Conservation (phyloP, 495 filamentous ascomycete species). For the Aspergillus affinis region DNA sequence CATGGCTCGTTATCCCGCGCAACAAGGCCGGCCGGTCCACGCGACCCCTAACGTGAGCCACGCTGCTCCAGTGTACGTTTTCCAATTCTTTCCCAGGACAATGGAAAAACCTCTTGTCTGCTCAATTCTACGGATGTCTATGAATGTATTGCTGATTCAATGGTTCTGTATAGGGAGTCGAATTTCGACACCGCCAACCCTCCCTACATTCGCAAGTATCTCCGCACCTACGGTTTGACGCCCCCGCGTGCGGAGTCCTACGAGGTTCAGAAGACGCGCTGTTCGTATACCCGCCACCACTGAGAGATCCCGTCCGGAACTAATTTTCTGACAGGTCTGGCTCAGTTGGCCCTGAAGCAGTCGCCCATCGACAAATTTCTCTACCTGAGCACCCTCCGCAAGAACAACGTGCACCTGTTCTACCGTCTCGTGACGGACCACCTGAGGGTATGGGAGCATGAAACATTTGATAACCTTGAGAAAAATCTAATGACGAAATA, state of each 20-base stretch:
- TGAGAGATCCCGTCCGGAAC: constrained; percentile 2
- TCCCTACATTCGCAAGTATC: constrained; percentile 63
- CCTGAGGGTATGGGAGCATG: constrained; percentile 57
- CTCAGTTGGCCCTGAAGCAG: constrained; percentile 72
- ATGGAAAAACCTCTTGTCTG: neutral
- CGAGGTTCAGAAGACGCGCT: constrained; percentile 67
- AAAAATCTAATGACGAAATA: constrained; percentile 24
- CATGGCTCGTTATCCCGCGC: constrained; percentile 46
- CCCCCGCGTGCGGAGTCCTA: constrained; percentile 70
- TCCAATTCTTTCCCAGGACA: neutral
- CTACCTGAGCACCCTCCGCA: constrained; percentile 85
- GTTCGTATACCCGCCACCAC: constrained; percentile 38
- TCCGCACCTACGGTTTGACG: constrained; percentile 68
- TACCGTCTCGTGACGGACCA: constrained; percentile 91
- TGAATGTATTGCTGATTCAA: constrained; percentile 1
- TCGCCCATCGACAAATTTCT: constrained; percentile 91
- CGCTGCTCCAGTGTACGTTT: constrained; percentile 37
- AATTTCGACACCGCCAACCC: constrained; percentile 64
- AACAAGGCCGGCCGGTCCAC: constrained; percentile 44
- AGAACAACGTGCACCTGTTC: constrained; percentile 89
- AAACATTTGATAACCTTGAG: no score
- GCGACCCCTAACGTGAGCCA: constrained; percentile 41
- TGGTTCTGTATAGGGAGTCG: constrained; percentile 31
- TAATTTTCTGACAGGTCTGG: constrained; percentile 49
- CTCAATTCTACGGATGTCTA: no score